Percentiles rank a stretch among this genome's conserved stretches.
Evolutionary conservation across 2,329 filamentous ascomycete species (phyloP).

Genomic region (Neofusicoccum umdonicola): DNA sequence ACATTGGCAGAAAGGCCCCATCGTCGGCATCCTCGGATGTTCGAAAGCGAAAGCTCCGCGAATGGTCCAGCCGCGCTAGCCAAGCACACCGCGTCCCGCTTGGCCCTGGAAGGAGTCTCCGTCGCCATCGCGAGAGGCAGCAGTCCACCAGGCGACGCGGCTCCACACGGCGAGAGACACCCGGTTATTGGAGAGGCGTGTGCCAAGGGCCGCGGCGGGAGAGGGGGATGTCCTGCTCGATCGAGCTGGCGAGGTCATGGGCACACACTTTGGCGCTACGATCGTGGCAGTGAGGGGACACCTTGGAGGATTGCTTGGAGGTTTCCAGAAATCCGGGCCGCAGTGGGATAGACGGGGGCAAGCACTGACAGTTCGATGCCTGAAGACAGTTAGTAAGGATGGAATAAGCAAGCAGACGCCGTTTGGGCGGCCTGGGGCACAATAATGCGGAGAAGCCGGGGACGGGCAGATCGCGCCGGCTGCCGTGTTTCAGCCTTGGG

Average conservation of each 20-base stretch:
- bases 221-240: not conserved
- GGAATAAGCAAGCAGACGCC: not conserved
- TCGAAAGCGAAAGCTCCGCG: not conserved
- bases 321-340: slow-evolving; percentile 1
- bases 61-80: not conserved
- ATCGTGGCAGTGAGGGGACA: not conserved
- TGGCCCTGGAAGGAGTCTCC: not conserved
- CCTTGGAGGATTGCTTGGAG: not conserved
- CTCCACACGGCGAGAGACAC: too few species aligned
- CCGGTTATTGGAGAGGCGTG: not conserved
- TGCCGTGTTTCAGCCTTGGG: not conserved
- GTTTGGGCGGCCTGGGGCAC: not conserved
- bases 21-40: not conserved
- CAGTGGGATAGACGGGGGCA: not conserved
- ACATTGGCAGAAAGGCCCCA: not conserved
- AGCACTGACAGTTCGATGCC: not conserved
- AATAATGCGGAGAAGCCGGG: slow-evolving; percentile 2
- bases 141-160: not conserved
- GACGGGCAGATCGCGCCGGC: not conserved
- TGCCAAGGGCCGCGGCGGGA: not conserved
- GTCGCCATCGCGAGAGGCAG: not conserved
- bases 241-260: not conserved
- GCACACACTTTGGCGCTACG: not conserved
- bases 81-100: not conserved
- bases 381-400: not conserved